These are phyloP conservation scores for Hygrophorus russula DNA, from an alignment of 768 basidiomycete species.

Conservation along the genomic window DNA sequence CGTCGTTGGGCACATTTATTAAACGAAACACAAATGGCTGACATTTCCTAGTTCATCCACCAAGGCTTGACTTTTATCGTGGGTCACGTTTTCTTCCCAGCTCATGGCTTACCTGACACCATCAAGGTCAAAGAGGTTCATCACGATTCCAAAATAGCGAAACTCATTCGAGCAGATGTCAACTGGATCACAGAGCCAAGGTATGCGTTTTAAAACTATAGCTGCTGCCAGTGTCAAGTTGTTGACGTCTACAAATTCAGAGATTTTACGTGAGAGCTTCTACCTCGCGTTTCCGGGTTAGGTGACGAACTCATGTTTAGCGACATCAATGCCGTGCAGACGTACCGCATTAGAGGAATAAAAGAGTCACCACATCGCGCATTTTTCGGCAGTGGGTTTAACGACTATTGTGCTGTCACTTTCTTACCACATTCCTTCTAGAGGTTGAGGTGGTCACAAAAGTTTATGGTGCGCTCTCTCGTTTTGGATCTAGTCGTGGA, in stretches of 20 bases:
- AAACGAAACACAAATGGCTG: neutral
- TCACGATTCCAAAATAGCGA: slow-evolving; percentile 68
- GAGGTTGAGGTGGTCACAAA: slow-evolving; percentile 54
- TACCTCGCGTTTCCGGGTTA: neutral
- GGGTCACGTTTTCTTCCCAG: slow-evolving; percentile 10
- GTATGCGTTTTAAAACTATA: slow-evolving; percentile 26
- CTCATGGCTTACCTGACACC: neutral
- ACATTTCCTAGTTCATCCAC: slow-evolving; percentile 61
- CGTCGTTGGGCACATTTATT: slow-evolving; percentile 10
- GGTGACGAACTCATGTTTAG: slow-evolving; percentile 24
- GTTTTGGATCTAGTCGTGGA: neutral
- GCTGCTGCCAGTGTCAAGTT: too few species aligned
- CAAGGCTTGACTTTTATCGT: slow-evolving; percentile 79
- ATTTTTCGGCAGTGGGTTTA: slow-evolving; percentile 53
- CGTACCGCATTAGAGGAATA: slow-evolving; percentile 61
- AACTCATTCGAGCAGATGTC: slow-evolving; percentile 61
- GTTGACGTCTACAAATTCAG: slow-evolving; percentile 20
- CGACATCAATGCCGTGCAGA: slow-evolving; percentile 68
- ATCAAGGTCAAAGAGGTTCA: slow-evolving; percentile 65
- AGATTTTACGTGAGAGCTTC: slow-evolving; percentile 56
- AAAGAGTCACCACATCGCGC: slow-evolving; percentile 40
- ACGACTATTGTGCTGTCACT: neutral
- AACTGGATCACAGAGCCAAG: slow-evolving; percentile 74
- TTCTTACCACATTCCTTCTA: slow-evolving; percentile 14
- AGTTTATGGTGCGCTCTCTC: slow-evolving; percentile 54